Conservation (phyloP, 106 monocot genomes). For the Triglochin maritima region DNA sequence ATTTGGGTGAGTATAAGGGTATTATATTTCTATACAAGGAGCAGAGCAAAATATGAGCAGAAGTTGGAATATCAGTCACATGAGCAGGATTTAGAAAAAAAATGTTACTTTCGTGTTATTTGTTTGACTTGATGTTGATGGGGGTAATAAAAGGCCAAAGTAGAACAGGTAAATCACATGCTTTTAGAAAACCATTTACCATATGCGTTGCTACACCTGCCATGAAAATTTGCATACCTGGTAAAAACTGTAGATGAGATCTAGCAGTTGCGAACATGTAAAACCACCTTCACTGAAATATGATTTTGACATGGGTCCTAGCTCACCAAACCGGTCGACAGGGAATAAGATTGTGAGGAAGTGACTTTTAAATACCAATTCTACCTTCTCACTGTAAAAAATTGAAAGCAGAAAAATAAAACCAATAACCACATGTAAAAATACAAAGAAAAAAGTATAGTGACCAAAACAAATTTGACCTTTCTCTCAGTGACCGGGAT, state of each 20-base stretch:
- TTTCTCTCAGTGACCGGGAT: conserved; percentile 74
- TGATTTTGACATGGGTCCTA: conserved; percentile 81
- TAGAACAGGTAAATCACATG: too few relatives aligned
- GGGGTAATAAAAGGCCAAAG: too few relatives aligned
- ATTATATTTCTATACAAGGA: background rate
- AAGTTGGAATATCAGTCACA: too few relatives aligned
- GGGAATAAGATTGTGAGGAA: conserved; percentile 92
- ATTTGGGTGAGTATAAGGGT: too few relatives aligned
- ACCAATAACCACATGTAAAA: background rate
- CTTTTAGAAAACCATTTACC: too few relatives aligned
- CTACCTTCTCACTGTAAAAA: conserved; percentile 60
- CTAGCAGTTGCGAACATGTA: conserved; percentile 62
- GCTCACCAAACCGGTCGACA: conserved; percentile 74
- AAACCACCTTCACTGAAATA: conserved; percentile 77
- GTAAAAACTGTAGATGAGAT: conserved; percentile 72
- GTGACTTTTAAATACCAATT: conserved; percentile 62
- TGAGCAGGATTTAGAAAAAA: too few relatives aligned
- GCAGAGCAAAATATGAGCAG: background rate
- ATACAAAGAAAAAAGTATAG: background rate
- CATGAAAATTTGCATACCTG: conserved; percentile 34
- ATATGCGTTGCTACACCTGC: background rate
- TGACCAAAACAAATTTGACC: conserved; percentile 25
- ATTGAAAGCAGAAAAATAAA: background rate
- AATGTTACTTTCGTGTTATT: too few relatives aligned
- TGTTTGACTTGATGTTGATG: too few relatives aligned